Percentiles rank a stretch among this genome's conserved stretches.
phyloP scores from a whole-genome alignment of 768 basidiomycete genomes.

The Rhodosporidiobolus odoratus region DNA sequence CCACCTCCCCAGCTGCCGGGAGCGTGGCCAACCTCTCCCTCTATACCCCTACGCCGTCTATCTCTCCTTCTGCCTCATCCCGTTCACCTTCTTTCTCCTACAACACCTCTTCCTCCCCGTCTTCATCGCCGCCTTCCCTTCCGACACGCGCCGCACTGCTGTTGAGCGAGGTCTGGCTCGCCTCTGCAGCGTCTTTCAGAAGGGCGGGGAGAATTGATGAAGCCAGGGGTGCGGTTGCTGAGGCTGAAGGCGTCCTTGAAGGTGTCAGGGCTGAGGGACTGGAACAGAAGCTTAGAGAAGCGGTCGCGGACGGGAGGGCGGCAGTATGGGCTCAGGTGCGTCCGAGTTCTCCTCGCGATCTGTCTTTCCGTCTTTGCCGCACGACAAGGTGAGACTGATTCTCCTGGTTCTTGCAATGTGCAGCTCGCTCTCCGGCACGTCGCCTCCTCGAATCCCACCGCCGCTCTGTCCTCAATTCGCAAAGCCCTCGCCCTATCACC shows the following conservation, averaged over 20 bases:
- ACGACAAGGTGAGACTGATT: background rate
- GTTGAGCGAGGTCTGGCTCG: conserved; percentile 78
- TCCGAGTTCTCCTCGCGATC: conserved; percentile 6
- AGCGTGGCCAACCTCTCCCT: background rate
- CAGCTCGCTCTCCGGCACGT: conserved; percentile 71
- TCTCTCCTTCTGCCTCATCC: conserved; percentile 48
- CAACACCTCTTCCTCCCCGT: background rate
- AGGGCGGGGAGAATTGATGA: conserved; percentile 84
- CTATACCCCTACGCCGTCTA: conserved; percentile 49
- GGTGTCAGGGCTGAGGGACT: conserved; percentile 53
- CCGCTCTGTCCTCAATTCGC: conserved; percentile 69
- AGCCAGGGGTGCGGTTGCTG: conserved; percentile 81
- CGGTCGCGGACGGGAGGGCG: conserved; percentile 60
- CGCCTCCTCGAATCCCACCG: conserved; percentile 54
- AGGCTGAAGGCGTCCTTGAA: conserved; percentile 65
- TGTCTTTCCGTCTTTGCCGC: background rate
- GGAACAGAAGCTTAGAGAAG: conserved; percentile 50
- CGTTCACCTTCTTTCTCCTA: conserved; percentile 44
- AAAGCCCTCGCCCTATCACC: conserved; percentile 86
- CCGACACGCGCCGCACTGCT: conserved; percentile 42
- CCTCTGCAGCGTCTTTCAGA: conserved; percentile 89
- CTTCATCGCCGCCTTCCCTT: background rate
- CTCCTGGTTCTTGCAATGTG: background rate
- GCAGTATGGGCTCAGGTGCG: conserved; percentile 89
- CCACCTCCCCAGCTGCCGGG: background rate